A percentile compares a stretch with the other conserved stretches of the same genome.
Conservation (phyloP, 345 rosid genomes). For the Citrus glauca region DNA sequence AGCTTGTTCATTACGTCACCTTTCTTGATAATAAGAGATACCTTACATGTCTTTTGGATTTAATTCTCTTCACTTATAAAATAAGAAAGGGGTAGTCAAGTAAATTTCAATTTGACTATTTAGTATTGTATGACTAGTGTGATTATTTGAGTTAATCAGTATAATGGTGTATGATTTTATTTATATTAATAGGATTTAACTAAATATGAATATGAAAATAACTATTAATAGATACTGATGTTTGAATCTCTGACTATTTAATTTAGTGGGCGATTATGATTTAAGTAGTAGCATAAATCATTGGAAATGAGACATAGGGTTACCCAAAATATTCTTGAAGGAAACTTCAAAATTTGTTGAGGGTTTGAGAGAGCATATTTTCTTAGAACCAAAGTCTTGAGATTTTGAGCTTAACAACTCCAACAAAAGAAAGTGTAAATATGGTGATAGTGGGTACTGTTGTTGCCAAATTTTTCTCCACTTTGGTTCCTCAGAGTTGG, state of each 20-base stretch:
- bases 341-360: not conserved
- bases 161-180: too few species aligned
- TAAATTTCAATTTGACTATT: too few species aligned
- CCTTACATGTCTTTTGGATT: too few species aligned
- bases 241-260: not conserved
- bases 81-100: too few species aligned
- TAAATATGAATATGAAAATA: too few species aligned
- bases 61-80: too few species aligned
- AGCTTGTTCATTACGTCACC: too few species aligned
- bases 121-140: too few species aligned
- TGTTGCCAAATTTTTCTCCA: not conserved
- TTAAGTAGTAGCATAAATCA: not conserved
- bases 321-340: not conserved
- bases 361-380: not conserved
- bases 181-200: too few species aligned
- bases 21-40: too few species aligned
- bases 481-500: not conserved
- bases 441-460: not conserved
- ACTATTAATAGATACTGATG: not conserved
- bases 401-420: not conserved
- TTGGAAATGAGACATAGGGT: not conserved
- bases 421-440: not conserved
- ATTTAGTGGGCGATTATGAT: not conserved
- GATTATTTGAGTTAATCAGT: too few species aligned
- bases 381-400: constrained; percentile 13